A percentile compares a stretch with the other conserved stretches of the same genome.
Evolutionary conservation across 805 yeast genomes (phyloP).

Genomic region (Ogataea paradorogensis): DNA sequence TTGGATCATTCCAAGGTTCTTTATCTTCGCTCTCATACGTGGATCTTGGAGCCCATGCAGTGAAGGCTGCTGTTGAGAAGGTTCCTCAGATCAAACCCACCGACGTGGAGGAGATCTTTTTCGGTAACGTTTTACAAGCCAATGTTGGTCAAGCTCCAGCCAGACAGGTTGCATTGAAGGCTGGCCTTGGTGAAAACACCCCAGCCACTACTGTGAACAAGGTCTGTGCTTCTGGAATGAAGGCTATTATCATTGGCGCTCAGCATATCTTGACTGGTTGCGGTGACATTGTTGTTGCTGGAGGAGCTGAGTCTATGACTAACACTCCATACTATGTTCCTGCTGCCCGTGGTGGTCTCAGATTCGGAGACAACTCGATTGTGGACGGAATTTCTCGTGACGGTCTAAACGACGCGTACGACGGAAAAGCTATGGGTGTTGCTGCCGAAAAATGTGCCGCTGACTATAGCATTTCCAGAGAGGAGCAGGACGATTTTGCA

Average conservation of each 20-base stretch:
- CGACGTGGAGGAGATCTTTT: slow-evolving; percentile 83
- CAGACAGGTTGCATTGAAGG: slow-evolving; percentile 89
- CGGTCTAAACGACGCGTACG: slow-evolving; percentile 92
- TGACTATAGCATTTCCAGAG: slow-evolving; percentile 75
- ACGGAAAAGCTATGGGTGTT: slow-evolving; percentile 87
- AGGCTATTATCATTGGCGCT: slow-evolving; percentile 85
- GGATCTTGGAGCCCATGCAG: slow-evolving; percentile 92
- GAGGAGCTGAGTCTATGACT: slow-evolving; percentile 98
- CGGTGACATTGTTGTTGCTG: slow-evolving; percentile 92
- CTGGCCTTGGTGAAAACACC: slow-evolving; percentile 78
- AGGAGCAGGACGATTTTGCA: slow-evolving; percentile 88
- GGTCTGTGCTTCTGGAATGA: slow-evolving; percentile 96
- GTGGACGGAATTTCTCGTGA: slow-evolving; percentile 91
- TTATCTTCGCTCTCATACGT: slow-evolving; percentile 71
- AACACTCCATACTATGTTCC: slow-evolving; percentile 93
- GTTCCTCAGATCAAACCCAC: slow-evolving; percentile 77
- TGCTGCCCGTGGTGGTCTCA: slow-evolving; percentile 79
- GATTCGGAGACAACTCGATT: slow-evolving; percentile 77
- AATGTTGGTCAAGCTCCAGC: slow-evolving; percentile 98
- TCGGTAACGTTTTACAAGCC: slow-evolving; percentile 91
- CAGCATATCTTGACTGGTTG: slow-evolving; percentile 85
- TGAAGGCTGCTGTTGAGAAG: slow-evolving; percentile 78
- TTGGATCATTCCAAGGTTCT: slow-evolving; percentile 90
- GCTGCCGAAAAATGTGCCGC: slow-evolving; percentile 96
- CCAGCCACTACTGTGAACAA: slow-evolving; percentile 92